Evolutionary conservation across 805 yeast species (phyloP), one percentile per base, ranked within the genome.

Genomic region (Ogataea corticis): DNA sequence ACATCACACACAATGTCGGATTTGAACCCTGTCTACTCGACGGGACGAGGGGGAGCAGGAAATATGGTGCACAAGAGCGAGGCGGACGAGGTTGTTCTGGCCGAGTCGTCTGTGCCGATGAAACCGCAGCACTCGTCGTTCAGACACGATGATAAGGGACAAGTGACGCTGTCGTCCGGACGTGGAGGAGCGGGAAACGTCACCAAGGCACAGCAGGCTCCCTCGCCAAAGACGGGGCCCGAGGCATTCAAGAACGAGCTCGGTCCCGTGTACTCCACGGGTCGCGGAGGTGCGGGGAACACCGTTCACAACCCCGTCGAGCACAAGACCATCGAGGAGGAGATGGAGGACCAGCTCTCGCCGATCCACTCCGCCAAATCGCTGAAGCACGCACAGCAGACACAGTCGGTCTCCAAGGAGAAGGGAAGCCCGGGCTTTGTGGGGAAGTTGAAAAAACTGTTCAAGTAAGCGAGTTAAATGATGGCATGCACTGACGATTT

Each of bases 211-310:
- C 61, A 62, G 31, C 63, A 65, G 28, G 57, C 66, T 1, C 82
- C 80, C 2, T 69, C 75, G 10, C 81, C 81, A 3, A 57, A 51
- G 28, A 47, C 52, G 13, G 71, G 63, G 43, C 64, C 71, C 21
- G 71, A 65, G 16, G 62, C 71, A 23, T 66, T 64, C 49, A 69
- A 75, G 33, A 70, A 64, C 56, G 66, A 67, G 53, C 61, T 64
- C 42, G 65, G 66, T 41, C 68, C 63, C 38, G 72, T 68, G 44
- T 69, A 72, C 45, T 67, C 80, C 12, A 77, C 82, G 2, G 83
- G 84, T 18, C 62, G 83, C 53, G 83, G 84, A 6, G 83, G 84
- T 0, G 76, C 70, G 45, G 83, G 83, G 3, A 79, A 79, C 53
- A 72, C 75, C 65, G 67, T 73, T 13, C 65, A 66, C 46, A 71